Percentiles rank a stretch among this genome's conserved stretches.
These are phyloP conservation scores for Corynespora cassiicola DNA, from an alignment of 2,329 filamentous ascomycete species.

Conservation along the genomic window DNA sequence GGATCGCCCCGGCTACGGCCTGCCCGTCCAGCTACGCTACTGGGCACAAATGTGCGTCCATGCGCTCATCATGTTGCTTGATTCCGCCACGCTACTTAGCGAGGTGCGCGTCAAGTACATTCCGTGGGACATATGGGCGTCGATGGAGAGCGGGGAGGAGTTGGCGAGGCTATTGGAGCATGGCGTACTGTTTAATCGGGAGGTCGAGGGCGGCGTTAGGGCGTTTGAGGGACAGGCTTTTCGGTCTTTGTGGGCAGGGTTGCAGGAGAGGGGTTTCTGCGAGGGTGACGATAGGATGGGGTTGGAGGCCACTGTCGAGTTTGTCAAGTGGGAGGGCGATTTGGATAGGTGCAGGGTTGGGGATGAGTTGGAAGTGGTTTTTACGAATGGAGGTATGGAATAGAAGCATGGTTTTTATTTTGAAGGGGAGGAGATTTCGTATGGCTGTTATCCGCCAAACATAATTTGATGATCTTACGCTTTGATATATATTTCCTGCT, in stretches of 20 bases:
- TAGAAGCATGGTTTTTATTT: too few species aligned
- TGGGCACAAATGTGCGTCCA: constrained; percentile 40
- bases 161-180: constrained; percentile 29
- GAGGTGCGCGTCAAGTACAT: constrained; percentile 36
- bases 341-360: constrained; percentile 36
- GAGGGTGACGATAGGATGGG: constrained; percentile 17
- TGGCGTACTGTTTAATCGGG: constrained; percentile 36
- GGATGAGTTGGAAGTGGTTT: constrained; percentile 42
- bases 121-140: constrained; percentile 43
- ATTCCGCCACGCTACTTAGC: constrained; percentile 15
- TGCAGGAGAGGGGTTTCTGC: constrained; percentile 20
- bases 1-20: constrained; percentile 26
- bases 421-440: too few species aligned
- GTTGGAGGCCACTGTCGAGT: constrained; percentile 20
- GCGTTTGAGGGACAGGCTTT: constrained; percentile 40
- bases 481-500: too few species aligned
- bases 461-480: too few species aligned
- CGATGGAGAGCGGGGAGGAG: constrained; percentile 40
- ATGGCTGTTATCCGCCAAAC: too few species aligned
- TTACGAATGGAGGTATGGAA: constrained; percentile 23
- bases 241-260: constrained; percentile 29
- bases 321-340: constrained; percentile 40
- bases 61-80: constrained; percentile 32
- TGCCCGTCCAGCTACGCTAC: constrained; percentile 40
- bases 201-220: constrained; percentile 23